These are phyloP conservation scores for Phytophthora sp. DNA, from an alignment of 352 stramenopile genomes.

Conservation along the genomic window DNA sequence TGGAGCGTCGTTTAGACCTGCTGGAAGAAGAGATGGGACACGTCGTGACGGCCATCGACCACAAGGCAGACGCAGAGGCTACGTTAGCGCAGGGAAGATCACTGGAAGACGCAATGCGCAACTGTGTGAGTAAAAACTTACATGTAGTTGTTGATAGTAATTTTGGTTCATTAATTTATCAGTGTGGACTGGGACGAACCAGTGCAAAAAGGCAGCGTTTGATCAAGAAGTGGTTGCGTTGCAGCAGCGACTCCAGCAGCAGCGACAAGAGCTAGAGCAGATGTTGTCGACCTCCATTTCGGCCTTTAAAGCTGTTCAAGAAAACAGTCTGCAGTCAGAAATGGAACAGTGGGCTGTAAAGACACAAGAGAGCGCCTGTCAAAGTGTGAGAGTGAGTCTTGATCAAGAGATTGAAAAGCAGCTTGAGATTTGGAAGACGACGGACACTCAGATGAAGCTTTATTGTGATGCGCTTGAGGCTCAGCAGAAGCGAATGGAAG, in stretches of 20 bases:
- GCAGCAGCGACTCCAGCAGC: conserved; percentile 34
- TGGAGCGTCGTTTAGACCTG: conserved; percentile 48
- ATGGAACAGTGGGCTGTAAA: conserved; percentile 27
- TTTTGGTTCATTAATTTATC: too few relatives aligned
- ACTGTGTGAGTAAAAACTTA: conserved; percentile 38
- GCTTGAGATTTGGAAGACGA: conserved; percentile 6
- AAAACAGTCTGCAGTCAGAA: conserved; percentile 23
- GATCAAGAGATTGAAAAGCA: conserved; percentile 23
- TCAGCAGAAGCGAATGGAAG: conserved; percentile 21
- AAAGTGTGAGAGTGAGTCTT: conserved; percentile 7
- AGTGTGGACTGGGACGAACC: too few relatives aligned
- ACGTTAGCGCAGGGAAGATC: conserved; percentile 36
- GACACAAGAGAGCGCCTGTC: conserved; percentile 3
- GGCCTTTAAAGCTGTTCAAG: conserved; percentile 21
- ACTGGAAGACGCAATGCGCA: conserved; percentile 51
- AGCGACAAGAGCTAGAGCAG: conserved; percentile 34
- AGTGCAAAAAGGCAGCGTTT: conserved; percentile 63
- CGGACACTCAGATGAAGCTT: conserved; percentile 17
- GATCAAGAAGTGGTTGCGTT: conserved; percentile 54
- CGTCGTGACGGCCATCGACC: conserved; percentile 49
- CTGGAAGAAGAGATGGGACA: conserved; percentile 67
- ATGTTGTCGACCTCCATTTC: conserved; percentile 14
- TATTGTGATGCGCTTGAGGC: conserved; percentile 22
- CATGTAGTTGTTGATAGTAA: too few relatives aligned
- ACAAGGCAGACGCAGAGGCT: conserved; percentile 51